Evolutionary conservation across 495 filamentous ascomycete species (phyloP).

Genomic region (Astrothelium macrocarpum): DNA sequence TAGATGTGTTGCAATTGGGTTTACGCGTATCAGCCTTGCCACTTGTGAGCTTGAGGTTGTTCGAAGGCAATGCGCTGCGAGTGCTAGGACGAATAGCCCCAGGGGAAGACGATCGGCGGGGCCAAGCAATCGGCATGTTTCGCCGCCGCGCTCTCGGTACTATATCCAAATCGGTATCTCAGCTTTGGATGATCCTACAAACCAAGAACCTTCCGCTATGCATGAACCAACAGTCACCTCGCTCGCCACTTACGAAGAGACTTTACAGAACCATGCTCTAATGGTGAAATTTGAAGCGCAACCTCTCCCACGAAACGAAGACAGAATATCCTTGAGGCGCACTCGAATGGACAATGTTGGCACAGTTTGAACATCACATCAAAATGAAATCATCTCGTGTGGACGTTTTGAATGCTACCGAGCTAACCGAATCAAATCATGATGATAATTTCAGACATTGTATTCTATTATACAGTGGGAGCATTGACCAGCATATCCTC

Average conservation of each 20-base stretch:
- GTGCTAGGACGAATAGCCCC: conserved; percentile 3
- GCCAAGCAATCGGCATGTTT: not conserved
- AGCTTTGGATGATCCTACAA: not conserved
- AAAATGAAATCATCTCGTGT: too few relatives aligned
- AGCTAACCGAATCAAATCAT: not conserved
- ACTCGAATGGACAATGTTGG: too few relatives aligned
- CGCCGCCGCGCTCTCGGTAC: not conserved
- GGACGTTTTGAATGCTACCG: not conserved
- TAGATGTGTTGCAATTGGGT: not conserved
- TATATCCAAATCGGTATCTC: not conserved
- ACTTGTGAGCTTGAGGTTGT: not conserved
- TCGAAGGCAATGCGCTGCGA: not conserved
- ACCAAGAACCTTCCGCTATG: not conserved
- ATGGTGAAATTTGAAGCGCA: not conserved
- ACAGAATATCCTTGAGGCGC: too few relatives aligned
- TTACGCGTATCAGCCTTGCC: not conserved
- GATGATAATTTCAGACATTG: not conserved
- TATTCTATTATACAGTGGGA: not conserved
- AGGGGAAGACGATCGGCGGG: too few relatives aligned
- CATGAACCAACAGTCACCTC: not conserved
- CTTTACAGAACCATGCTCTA: too few relatives aligned
- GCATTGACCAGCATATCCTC: not conserved
- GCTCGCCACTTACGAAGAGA: too few relatives aligned
- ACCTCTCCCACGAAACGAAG: not conserved
- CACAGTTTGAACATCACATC: too few relatives aligned